Evolutionary conservation across 2,329 filamentous ascomycete species (phyloP).

Genomic region (Rhinocladiella mackenziei): DNA sequence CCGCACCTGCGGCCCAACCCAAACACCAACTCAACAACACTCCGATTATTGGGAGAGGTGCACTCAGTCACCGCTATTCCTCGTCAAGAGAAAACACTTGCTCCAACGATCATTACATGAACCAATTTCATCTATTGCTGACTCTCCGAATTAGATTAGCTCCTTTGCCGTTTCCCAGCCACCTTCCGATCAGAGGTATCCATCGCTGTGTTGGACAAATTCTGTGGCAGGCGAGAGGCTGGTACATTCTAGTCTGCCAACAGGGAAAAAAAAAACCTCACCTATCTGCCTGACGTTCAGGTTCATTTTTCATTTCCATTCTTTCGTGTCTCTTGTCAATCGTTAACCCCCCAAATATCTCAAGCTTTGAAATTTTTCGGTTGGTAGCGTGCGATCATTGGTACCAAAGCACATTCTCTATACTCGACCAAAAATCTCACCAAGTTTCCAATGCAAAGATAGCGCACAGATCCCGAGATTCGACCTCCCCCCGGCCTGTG

Average conservation of each 20-base stretch:
- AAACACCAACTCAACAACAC: too few species aligned
- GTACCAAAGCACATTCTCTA: too few species aligned
- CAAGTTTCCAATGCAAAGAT: slow-evolving; percentile 13
- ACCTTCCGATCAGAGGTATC: too few species aligned
- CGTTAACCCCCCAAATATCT: background rate
- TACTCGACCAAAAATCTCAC: too few species aligned
- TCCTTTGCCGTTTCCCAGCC: background rate
- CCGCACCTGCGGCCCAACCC: too few species aligned
- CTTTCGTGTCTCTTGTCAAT: slow-evolving; percentile 4
- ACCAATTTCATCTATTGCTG: too few species aligned
- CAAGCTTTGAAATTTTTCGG: background rate
- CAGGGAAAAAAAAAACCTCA: slow-evolving; percentile 13
- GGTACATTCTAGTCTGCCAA: too few species aligned
- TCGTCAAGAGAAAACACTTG: too few species aligned
- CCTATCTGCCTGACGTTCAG: slow-evolving; percentile 10
- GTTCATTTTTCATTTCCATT: slow-evolving; percentile 1
- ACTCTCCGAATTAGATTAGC: too few species aligned
- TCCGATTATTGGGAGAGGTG: too few species aligned
- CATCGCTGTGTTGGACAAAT: background rate
- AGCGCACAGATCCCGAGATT: slow-evolving; percentile 8
- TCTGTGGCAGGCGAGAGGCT: background rate
- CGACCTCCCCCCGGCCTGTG: slow-evolving; percentile 6
- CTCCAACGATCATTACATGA: too few species aligned
- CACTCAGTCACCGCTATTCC: too few species aligned
- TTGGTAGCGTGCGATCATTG: background rate